Evolutionary conservation across 2,329 filamentous ascomycete genomes (phyloP).

Genomic region (Eutypa lata): DNA sequence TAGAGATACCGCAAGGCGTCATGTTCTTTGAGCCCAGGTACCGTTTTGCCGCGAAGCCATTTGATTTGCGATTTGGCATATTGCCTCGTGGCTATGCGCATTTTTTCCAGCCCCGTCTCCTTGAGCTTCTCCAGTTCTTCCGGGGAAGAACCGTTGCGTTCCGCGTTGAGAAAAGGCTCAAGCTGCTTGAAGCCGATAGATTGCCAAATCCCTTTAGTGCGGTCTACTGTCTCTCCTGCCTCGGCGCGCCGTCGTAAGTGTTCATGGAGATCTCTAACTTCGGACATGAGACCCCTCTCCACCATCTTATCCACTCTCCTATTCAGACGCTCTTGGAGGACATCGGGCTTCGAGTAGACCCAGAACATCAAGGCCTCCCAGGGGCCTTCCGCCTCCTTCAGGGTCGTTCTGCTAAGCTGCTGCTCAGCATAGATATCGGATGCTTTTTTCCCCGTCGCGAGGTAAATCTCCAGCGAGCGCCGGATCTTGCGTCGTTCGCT

Average conservation of each 20-base stretch:
- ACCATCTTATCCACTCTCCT: slow-evolving; percentile 83
- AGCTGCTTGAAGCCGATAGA: slow-evolving; percentile 97
- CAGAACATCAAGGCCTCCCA: slow-evolving; percentile 74
- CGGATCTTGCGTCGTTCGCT: slow-evolving; percentile 88
- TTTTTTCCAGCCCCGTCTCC: slow-evolving; percentile 63
- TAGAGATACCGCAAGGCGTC: slow-evolving; percentile 61
- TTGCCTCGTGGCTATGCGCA: slow-evolving; percentile 78
- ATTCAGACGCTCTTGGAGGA: slow-evolving; percentile 69
- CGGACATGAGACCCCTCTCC: slow-evolving; percentile 46
- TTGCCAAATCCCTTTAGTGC: slow-evolving; percentile 86
- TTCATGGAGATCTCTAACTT: slow-evolving; percentile 44
- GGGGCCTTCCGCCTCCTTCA: slow-evolving; percentile 16
- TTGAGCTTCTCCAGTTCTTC: slow-evolving; percentile 54
- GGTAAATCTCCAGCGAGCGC: slow-evolving; percentile 84
- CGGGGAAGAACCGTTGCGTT: slow-evolving; percentile 26
- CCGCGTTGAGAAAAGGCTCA: slow-evolving; percentile 61
- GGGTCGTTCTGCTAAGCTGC: slow-evolving; percentile 34
- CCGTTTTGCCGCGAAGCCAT: slow-evolving; percentile 83
- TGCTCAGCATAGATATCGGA: slow-evolving; percentile 88
- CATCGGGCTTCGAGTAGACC: slow-evolving; percentile 72
- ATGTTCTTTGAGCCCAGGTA: slow-evolving; percentile 62
- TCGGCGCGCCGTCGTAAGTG: slow-evolving; percentile 33
- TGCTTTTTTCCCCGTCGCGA: slow-evolving; percentile 75
- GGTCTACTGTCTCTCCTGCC: slow-evolving; percentile 59
- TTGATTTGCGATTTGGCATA: slow-evolving; percentile 82